These are phyloP conservation scores for Podila epicladia DNA, from an alignment of 192 early-diverging fungal species.

Conservation along the genomic window DNA sequence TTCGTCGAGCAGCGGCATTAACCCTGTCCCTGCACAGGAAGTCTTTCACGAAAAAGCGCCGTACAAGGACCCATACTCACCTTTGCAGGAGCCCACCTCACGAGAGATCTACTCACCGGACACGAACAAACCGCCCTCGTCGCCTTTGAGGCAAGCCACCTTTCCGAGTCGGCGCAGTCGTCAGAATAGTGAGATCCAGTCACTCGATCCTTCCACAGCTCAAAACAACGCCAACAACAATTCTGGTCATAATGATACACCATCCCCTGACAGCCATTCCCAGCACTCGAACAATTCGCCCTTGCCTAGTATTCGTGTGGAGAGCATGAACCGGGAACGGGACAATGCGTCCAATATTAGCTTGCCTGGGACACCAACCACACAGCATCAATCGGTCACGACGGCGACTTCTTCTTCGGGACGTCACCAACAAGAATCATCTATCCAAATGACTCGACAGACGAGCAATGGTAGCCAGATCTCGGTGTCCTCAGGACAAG, in stretches of 20 bases:
- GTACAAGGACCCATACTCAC: constrained; percentile 20
- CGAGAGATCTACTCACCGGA: constrained; percentile 7
- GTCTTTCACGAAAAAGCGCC: constrained; percentile 22
- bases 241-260: neutral
- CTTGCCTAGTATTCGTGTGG: constrained; percentile 7
- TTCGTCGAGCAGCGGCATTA: neutral
- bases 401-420: neutral
- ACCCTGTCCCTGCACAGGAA: constrained; percentile 17
- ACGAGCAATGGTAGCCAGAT: neutral
- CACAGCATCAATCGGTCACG: neutral
- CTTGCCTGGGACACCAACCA: neutral
- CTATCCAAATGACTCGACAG: neutral
- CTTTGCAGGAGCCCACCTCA: neutral
- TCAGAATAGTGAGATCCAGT: neutral
- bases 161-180: neutral
- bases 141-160: neutral
- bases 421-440: neutral
- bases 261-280: neutral
- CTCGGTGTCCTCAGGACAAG: neutral
- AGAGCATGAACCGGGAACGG: neutral
- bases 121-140: neutral
- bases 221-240: neutral
- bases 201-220: neutral
- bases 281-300: constrained; percentile 12
- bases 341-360: neutral